Conservation (phyloP, 805 yeast species). For the Lipomyces lipofer region DNA sequence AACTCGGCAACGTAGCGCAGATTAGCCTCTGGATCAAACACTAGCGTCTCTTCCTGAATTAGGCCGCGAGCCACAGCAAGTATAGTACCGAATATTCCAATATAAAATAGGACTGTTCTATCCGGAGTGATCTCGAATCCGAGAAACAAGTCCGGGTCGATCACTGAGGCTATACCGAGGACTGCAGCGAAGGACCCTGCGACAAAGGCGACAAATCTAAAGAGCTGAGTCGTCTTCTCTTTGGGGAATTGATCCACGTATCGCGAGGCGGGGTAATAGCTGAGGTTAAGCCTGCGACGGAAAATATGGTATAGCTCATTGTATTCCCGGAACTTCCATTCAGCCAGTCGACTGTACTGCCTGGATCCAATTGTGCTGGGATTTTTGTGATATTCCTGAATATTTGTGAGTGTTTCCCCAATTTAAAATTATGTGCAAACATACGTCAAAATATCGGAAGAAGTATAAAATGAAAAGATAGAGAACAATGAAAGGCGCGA, state of each 20-base stretch:
- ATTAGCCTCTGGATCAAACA: constrained; percentile 94
- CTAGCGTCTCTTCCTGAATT: constrained; percentile 61
- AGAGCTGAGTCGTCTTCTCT: constrained; percentile 57
- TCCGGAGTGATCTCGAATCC: constrained; percentile 85
- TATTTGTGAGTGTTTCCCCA: neutral
- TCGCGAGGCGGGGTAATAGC: constrained; percentile 74
- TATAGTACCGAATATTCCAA: constrained; percentile 82
- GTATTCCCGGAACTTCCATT: constrained; percentile 92
- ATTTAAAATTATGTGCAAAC: neutral
- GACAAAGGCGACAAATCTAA: constrained; percentile 63
- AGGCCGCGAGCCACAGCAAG: constrained; percentile 81
- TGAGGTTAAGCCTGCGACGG: constrained; percentile 70
- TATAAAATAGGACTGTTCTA: constrained; percentile 79
- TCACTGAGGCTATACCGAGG: constrained; percentile 68
- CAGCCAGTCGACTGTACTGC: constrained; percentile 91
- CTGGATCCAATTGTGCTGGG: constrained; percentile 82
- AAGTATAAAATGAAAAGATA: constrained; percentile 83
- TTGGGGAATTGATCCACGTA: constrained; percentile 92
- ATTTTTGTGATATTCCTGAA: constrained; percentile 72
- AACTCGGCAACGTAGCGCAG: constrained; percentile 74
- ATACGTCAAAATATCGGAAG: constrained; percentile 75
- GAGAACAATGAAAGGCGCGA: constrained; percentile 82
- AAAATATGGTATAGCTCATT: constrained; percentile 91
- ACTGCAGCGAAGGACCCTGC: constrained; percentile 90
- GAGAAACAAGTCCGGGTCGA: constrained; percentile 89